Evolutionary conservation across 148 eudicot species (phyloP).

Genomic region (Chenopodium suecicum): DNA sequence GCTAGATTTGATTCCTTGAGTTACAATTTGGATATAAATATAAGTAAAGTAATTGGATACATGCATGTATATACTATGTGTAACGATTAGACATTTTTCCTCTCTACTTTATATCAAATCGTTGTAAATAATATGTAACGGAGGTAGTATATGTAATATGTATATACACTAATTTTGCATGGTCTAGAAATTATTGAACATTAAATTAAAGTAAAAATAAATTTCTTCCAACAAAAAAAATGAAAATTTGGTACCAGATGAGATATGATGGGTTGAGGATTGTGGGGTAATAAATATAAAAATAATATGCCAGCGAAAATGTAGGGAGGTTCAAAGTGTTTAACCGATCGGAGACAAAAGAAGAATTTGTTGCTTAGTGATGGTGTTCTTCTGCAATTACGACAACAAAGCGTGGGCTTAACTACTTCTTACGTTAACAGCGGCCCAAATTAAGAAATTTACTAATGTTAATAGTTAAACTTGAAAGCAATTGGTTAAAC

Average conservation of each 20-base stretch:
- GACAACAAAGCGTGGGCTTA: conserved; percentile 16
- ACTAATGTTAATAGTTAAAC: not conserved
- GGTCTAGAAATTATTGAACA: not conserved
- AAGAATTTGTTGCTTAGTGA: not conserved
- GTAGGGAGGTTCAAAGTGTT: not conserved
- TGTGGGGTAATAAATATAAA: not conserved
- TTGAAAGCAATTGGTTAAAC: not conserved
- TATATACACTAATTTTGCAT: no score
- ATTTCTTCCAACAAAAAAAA: not conserved
- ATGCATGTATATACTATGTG: no score
- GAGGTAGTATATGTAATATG: no score
- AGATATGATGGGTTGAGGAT: not conserved
- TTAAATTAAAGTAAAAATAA: no score
- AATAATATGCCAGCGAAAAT: not conserved
- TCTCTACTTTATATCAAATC: no score
- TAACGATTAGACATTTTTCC: no score
- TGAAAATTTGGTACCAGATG: no score
- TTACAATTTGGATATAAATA: no score
- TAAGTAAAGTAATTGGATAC: no score
- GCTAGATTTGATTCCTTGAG: no score
- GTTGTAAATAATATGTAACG: no score
- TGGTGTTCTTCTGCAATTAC: not conserved
- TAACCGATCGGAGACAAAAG: conserved; percentile 5
- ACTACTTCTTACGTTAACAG: not conserved
- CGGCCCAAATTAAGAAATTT: not conserved